phyloP scores from a whole-genome alignment of 176 grass and related monocot species.

The Puccinellia tenuiflora region DNA sequence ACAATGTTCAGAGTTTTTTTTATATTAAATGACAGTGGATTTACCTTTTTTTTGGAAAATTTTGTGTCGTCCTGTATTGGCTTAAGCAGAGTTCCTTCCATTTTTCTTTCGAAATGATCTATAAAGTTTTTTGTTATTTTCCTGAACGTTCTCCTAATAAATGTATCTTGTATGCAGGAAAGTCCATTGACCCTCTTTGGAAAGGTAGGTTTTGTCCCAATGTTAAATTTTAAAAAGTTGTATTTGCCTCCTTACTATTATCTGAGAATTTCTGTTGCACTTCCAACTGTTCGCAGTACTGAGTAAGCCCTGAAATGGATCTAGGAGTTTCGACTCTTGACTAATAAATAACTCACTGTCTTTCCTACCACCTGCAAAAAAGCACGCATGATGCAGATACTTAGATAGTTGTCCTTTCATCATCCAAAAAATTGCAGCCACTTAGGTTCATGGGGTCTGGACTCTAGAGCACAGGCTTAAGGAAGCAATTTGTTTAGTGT shows the following conservation, averaged over 20 bases:
- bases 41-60: not conserved
- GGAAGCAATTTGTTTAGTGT: not conserved
- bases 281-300: not conserved
- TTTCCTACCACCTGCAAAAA: not conserved
- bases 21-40: not conserved
- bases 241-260: not conserved
- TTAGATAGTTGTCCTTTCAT: not conserved
- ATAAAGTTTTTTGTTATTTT: not conserved
- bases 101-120: not conserved
- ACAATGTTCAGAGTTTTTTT: not conserved
- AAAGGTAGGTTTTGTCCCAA: slow-evolving; percentile 13
- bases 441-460: not conserved
- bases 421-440: not conserved
- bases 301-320: not conserved
- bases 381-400: not conserved
- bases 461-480: not conserved
- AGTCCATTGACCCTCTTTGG: slow-evolving; percentile 41
- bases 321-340: not conserved
- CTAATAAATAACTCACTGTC: not conserved
- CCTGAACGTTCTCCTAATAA: slow-evolving; percentile 9
- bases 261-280: not conserved
- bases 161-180: slow-evolving; percentile 30
- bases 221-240: not conserved
- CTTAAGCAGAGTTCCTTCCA: not conserved
- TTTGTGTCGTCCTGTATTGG: not conserved